These are phyloP conservation scores for Globisporangium cylindrosporum DNA, from an alignment of 352 stramenopile genomes.

Conservation along the genomic window DNA sequence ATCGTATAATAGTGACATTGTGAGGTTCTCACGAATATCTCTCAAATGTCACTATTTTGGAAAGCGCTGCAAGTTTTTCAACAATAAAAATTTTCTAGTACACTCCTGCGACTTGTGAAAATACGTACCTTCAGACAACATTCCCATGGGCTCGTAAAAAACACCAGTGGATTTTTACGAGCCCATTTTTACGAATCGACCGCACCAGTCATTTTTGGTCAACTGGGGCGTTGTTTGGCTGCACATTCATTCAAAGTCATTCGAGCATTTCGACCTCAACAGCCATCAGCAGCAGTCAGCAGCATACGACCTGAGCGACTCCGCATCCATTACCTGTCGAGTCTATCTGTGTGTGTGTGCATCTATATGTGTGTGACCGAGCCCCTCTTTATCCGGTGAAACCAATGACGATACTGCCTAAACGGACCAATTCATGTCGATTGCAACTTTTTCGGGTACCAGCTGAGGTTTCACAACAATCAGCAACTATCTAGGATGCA, in stretches of 20 bases:
- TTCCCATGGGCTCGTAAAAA: neutral
- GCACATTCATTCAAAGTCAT: neutral
- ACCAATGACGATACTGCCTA: conserved; percentile 73
- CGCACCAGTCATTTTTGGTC: neutral
- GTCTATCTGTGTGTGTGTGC: neutral
- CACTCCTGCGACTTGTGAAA: neutral
- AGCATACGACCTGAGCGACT: neutral
- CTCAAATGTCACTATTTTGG: too few species aligned
- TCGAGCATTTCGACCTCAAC: conserved; percentile 4
- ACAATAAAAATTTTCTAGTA: too few species aligned
- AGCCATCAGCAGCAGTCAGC: neutral
- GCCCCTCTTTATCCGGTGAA: conserved; percentile 17
- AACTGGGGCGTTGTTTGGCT: neutral
- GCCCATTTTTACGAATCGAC: neutral
- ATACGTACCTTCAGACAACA: neutral
- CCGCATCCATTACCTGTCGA: neutral
- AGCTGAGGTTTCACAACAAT: conserved; percentile 64
- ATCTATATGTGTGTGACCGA: neutral
- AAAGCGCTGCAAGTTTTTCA: too few species aligned
- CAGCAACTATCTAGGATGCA: neutral
- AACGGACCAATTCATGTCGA: conserved; percentile 90
- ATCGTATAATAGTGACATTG: too few species aligned
- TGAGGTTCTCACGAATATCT: too few species aligned
- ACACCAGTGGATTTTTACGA: neutral
- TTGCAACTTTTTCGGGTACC: conserved; percentile 90